phyloP scores from a whole-genome alignment of 371 early-diverging fungal genomes.

The Zopfochytrium polystomum region DNA sequence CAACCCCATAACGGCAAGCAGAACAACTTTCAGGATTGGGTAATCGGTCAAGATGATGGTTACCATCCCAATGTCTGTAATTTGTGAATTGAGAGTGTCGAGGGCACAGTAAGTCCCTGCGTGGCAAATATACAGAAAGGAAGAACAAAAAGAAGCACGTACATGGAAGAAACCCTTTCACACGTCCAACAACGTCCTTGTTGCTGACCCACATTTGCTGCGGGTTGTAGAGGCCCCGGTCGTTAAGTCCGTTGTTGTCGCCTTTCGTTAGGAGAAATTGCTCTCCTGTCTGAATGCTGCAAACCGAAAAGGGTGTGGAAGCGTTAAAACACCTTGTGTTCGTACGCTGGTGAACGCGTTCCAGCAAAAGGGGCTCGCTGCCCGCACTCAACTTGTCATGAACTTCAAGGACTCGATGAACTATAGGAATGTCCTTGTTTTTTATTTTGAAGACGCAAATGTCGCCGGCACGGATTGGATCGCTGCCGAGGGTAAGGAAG shows the following conservation, averaged over 20 bases:
- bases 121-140: not conserved
- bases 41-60: conserved; percentile 95
- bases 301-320: not conserved
- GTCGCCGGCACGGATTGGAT: conserved; percentile 84
- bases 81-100: conserved; percentile 47
- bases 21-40: conserved; percentile 79
- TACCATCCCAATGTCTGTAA: conserved; percentile 93
- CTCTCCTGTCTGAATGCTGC: conserved; percentile 49
- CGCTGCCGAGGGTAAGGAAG: conserved; percentile 70
- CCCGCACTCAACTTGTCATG: conserved; percentile 48
- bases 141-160: not conserved
- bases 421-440: conserved; percentile 94
- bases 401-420: conserved; percentile 92
- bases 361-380: not conserved
- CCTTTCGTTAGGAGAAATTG: conserved; percentile 96
- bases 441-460: conserved; percentile 95
- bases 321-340: no score
- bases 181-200: conserved; percentile 87
- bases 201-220: conserved; percentile 88
- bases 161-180: conserved; percentile 61
- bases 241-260: conserved; percentile 94
- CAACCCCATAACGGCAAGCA: conserved; percentile 76
- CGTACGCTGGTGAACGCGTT: no score
- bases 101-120: not conserved
- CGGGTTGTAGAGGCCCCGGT: conserved; percentile 86